Evolutionary conservation across 257 asterid genomes (phyloP), one percentile per base, ranked within the genome.

Genomic region (Salvia hispanica): DNA sequence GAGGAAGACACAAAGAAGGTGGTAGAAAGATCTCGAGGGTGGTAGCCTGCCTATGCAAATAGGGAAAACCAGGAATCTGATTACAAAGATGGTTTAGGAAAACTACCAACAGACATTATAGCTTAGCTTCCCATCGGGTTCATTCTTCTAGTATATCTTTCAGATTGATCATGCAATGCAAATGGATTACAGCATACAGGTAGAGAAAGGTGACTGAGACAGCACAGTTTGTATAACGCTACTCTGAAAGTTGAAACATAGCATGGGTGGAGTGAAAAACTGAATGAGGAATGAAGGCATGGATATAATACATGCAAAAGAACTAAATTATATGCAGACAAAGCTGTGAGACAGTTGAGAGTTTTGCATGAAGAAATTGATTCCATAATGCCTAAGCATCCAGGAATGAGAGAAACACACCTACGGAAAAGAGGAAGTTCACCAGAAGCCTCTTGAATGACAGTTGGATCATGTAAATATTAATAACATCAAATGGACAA

Each of bases 401-500:
- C 62, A 33, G 45, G 62, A 37, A 51, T 18, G n/a, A 54, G 47
- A 64, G 12, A 62, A 13, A 33, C 59, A 63, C 15, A 54, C 2
- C 31, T 25, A 54, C 3, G 9, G 8, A 1, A 3, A 3, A 33
- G 11, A 40, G 45, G 9, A 40, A 10, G 45, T 8, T 40, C 6
- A 40, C 45, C 45, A 40, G 11, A 40, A 40, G 43, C 8, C 8
- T 39, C 9, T 39, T 36, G 7, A 39, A 6, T 39, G 1, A 1
- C 43, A 6, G 9, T 39, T 5, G 8, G 9, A 39, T 39, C 8
- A 39, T 8, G 43, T 39, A 39, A 1, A 25, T 25, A 39, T 39
- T 39, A 39, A 39, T 39, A 39, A 39, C 9, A 6, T 18, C 51
- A 59, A 9, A 37, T 7, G 12, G 8, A 39, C 40, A 69, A 48